Base-by-base conservation (phyloP, 306 rosid genomes). In the Echinosophora koreensis region DNA sequence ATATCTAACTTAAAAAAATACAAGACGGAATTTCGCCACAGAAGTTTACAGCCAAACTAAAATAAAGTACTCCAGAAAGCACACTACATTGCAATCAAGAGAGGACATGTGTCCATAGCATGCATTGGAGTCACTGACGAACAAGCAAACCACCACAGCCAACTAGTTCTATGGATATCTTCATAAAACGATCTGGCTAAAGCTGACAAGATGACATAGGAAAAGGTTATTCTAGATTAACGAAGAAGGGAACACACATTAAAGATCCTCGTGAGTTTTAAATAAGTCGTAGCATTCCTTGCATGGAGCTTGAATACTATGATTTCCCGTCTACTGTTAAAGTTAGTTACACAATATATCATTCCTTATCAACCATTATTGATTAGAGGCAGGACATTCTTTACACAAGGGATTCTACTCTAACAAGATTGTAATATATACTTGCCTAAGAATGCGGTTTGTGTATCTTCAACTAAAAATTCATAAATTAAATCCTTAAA, bases 361-460 rank as follows among this genome's bases (percentile, higher is more conserved):
- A 28, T 59, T 59, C 13, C 65, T 30, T 3, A 59, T 59, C 65
- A 59, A 30, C 65, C 39, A 30, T 11, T 1, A 27, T 5, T 57
- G 34, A 18, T 59, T 59, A 57, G 41, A 59, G 13, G 42, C n/a
- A 4, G 65, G 6, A 28, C 18, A 59, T 59, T 9, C 8, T 57
- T 27, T 57, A 57, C 63, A 57, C 14, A 30, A 59, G 41, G 41
- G 16, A 30, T 30, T 30, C 32, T 30, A 30, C 39, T 10, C 35
- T 27, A 57, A 57, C 63, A 57, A 57, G 38, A 57, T 57, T 57
- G 22, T 14, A 51, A 14, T 54, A 17, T n/a, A 59, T 30, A 59
- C 30, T 59, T 59, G 8, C 16, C 15, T 12, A 12, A 30, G 17
- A 15, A 58, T 16, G 64, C 41, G 1, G 17, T 59, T 59, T 59